Conservation (phyloP, 768 basidiomycete genomes). For the Crucibulum laeve region DNA sequence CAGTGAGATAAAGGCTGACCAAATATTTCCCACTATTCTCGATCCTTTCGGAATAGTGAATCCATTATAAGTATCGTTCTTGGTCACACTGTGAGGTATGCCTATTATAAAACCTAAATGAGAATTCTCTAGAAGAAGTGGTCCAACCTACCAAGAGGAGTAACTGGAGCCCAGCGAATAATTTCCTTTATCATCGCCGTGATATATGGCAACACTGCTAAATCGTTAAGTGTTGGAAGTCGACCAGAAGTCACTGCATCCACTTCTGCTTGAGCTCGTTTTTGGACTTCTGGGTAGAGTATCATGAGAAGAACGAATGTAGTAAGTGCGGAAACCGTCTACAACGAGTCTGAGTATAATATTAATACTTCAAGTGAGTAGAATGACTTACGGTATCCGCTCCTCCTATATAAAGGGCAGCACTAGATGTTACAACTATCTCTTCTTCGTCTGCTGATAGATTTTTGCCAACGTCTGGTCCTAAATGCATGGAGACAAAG, state of each 20-base stretch:
- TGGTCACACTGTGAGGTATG: slow-evolving; percentile 4
- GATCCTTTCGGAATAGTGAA: slow-evolving; percentile 12
- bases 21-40: slow-evolving; percentile 4
- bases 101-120: slow-evolving; percentile 2
- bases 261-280: slow-evolving; percentile 3
- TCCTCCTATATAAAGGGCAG: slow-evolving; percentile 6
- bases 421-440: neutral
- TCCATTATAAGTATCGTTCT: slow-evolving; percentile 10
- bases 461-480: neutral
- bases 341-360: no score
- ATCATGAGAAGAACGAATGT: slow-evolving; percentile 4
- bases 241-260: neutral
- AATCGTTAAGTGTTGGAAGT: slow-evolving; percentile 5
- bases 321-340: neutral
- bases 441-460: neutral
- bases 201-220: slow-evolving; percentile 1
- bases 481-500: slow-evolving; percentile 2
- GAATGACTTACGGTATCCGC: slow-evolving; percentile 10
- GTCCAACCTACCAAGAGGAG: neutral
- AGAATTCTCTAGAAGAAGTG: no score
- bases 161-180: slow-evolving; percentile 1
- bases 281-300: slow-evolving; percentile 4
- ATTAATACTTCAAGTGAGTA: neutral
- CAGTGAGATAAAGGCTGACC: neutral
- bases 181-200: slow-evolving; percentile 1